Evolutionary conservation across 352 stramenopile species (phyloP), one percentile per base, ranked within the genome.

Genomic region (Saprolegnia parasitica): DNA sequence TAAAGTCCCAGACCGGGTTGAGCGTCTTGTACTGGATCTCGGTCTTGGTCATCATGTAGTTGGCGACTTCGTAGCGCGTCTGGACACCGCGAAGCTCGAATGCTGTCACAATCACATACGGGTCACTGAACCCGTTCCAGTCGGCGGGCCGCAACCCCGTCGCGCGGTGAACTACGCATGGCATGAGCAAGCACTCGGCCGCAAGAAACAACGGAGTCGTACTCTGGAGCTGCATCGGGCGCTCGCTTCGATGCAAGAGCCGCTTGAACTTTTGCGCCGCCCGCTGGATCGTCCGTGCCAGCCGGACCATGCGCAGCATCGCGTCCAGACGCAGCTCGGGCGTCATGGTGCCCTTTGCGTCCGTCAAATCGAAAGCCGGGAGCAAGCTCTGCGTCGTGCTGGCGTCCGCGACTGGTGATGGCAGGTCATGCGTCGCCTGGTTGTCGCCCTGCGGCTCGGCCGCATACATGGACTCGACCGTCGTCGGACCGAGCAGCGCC

Each of bases 11-110:
- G 15, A 55, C 13, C 5, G 58, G 58, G 20, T 54, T 23, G 37
- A 67, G 23, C 32, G 58, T 67, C 42, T 67, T 67, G 39, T 56
- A 67, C 16, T 21, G 18, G 26, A 67, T 67, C 13, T 67, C 58
- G 58, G 20, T 67, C 26, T 67, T 67, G 35, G 45, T 55, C 5
- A 42, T 55, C 23, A 40, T 21, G 16, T 21, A 29, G 58, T 67
- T 54, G n/a, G n/a, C 18, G 2, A 16, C 20, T 4, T 67, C 23
- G 20, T 49, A 49, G 11, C 42, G 42, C 42, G 42, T 49, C 42
- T 49, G 42, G 13, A 49, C 42, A 4, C 42, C 42, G 3, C 42
- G 23, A 1, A 16, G n/a, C 32, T 67, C 58, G 39, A 67, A 50
- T 4, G n/a, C 32, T 6, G 39, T 56, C 40, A 67, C 58, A 24